Conservation (phyloP, 305 asterid genomes). For the Fraxinus sp. region DNA sequence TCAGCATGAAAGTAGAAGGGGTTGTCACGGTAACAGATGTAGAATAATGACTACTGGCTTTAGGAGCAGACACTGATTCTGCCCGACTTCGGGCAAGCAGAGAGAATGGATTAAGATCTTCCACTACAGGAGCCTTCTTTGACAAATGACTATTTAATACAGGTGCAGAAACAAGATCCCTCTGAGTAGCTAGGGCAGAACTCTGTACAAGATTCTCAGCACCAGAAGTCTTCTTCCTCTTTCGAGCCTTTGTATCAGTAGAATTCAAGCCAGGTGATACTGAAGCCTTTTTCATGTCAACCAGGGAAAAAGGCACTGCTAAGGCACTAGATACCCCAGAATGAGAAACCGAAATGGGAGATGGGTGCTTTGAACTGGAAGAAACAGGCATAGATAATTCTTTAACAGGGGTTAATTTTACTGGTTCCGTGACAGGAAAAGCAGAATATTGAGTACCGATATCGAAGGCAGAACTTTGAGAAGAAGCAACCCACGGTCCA, state of each 20-base stretch:
- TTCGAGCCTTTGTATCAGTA: slow-evolving; percentile 63
- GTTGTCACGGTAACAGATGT: slow-evolving; percentile 63
- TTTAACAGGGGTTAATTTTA: slow-evolving; percentile 50
- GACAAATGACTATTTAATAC: slow-evolving; percentile 36
- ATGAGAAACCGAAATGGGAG: slow-evolving; percentile 42
- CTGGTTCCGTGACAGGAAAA: slow-evolving; percentile 50
- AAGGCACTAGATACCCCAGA: slow-evolving; percentile 40
- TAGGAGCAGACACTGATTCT: slow-evolving; percentile 39
- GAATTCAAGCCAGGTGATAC: slow-evolving; percentile 43
- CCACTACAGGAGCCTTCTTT: slow-evolving; percentile 42
- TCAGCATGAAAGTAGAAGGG: slow-evolving; percentile 49
- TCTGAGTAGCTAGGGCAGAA: slow-evolving; percentile 37
- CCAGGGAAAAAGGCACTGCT: slow-evolving; percentile 43
- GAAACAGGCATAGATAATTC: slow-evolving; percentile 50
- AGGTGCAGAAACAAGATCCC: slow-evolving; percentile 45
- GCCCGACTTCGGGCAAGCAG: slow-evolving; percentile 46
- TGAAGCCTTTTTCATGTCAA: slow-evolving; percentile 48
- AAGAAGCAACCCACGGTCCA: slow-evolving; percentile 75
- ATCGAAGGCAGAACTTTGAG: slow-evolving; percentile 68
- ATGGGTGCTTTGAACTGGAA: slow-evolving; percentile 40
- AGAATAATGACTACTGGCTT: slow-evolving; percentile 50
- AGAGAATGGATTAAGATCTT: slow-evolving; percentile 45
- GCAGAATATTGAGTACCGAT: slow-evolving; percentile 51
- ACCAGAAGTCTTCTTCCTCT: slow-evolving; percentile 69
- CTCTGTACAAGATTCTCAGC: slow-evolving; percentile 50